A percentile compares a stretch with the other conserved stretches of the same genome.
Evolutionary conservation across 129 eudicot species (phyloP).

Genomic region (Helianthus tuberosus): DNA sequence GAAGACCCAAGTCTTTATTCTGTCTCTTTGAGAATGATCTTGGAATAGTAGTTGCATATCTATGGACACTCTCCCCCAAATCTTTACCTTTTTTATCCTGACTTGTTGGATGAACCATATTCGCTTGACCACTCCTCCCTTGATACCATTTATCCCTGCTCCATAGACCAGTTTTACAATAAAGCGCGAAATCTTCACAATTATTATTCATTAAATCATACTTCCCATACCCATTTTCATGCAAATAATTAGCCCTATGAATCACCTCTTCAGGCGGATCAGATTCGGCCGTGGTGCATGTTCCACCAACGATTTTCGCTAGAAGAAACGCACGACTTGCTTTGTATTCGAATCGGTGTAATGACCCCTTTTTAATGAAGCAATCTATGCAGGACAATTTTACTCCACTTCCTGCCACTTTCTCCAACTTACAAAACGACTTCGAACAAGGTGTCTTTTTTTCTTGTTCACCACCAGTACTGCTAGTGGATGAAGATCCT

Average conservation of each 20-base stretch:
- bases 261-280: conserved; percentile 10
- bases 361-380: background rate
- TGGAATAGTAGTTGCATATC: background rate
- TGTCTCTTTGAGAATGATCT: conserved; percentile 2
- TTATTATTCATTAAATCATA: background rate
- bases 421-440: conserved; percentile 6
- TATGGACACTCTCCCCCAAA: background rate
- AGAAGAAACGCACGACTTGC: background rate
- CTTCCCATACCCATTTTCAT: conserved; percentile 19
- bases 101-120: background rate
- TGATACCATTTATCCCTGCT: background rate
- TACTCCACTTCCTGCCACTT: conserved; percentile 17
- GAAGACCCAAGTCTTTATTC: conserved; percentile 1
- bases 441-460: background rate
- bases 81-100: background rate
- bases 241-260: conserved; percentile 7
- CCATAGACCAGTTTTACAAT: conserved; percentile 5
- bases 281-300: conserved; percentile 11
- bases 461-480: background rate
- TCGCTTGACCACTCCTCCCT: conserved; percentile 21
- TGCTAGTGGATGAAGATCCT: background rate
- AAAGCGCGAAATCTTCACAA: conserved; percentile 14
- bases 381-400: conserved; percentile 20
- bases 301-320: background rate
- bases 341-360: conserved; percentile 14